Conservation (phyloP, 2,329 filamentous ascomycete species). For the Cladophialophora exuberans region DNA sequence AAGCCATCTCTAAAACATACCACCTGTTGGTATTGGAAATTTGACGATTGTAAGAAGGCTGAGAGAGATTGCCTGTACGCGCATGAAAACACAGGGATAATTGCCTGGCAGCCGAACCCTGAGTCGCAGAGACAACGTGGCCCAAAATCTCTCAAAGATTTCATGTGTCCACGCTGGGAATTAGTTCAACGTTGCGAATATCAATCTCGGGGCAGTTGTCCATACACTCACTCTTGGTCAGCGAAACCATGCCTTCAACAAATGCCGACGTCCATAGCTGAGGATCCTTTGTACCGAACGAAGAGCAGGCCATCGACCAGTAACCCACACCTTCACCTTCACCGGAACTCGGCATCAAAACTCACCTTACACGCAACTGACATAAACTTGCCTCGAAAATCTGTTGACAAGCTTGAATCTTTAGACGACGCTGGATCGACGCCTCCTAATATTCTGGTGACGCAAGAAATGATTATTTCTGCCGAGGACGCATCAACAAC, state of each 20-base stretch:
- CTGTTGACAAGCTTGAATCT: too few relatives aligned
- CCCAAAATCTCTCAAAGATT: conserved; percentile 13
- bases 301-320: too few relatives aligned
- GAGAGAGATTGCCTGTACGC: conserved; percentile 18
- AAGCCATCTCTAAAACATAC: conserved; percentile 22
- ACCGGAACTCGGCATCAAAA: too few relatives aligned
- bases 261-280: too few relatives aligned
- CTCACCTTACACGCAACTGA: too few relatives aligned
- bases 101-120: conserved; percentile 17
- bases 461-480: too few relatives aligned
- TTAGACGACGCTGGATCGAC: too few relatives aligned
- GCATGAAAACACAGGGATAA: conserved; percentile 23
- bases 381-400: too few relatives aligned
- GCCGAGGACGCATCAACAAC: too few relatives aligned
- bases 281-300: too few relatives aligned
- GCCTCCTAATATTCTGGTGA: too few relatives aligned
- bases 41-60: conserved; percentile 6
- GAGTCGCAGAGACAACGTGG: neutral
- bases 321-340: too few relatives aligned
- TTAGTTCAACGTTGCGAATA: neutral
- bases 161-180: conserved; percentile 21
- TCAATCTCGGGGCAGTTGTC: neutral
- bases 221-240: conserved; percentile 7
- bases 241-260: conserved; percentile 7
- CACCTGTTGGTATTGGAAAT: conserved; percentile 26